Conservation (phyloP, 164 flowering plant genomes). For the Santalum album region DNA sequence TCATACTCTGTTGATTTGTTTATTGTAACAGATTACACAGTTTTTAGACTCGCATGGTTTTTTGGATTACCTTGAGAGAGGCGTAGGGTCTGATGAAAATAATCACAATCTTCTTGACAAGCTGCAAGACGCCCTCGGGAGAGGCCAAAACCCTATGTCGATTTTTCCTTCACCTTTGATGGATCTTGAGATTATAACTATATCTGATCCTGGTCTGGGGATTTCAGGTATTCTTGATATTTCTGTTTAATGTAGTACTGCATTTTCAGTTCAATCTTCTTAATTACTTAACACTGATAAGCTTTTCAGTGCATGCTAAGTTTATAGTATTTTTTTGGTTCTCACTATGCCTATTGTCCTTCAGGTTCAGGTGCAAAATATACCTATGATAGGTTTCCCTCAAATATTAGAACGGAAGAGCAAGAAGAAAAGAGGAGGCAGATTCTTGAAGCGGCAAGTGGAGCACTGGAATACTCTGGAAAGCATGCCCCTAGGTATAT, state of each 20-base stretch:
- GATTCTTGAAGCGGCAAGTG: slow-evolving; percentile 75
- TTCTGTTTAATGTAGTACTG: neutral
- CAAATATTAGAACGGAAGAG: slow-evolving; percentile 79
- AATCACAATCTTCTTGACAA: slow-evolving; percentile 81
- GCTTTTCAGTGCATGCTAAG: neutral
- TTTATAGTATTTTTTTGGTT: neutral
- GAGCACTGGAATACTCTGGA: slow-evolving; percentile 54
- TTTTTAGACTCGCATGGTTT: slow-evolving; percentile 93
- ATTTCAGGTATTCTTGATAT: slow-evolving; percentile 41
- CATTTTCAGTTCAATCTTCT: neutral
- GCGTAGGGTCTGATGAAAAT: slow-evolving; percentile 58
- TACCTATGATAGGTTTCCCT: slow-evolving; percentile 87
- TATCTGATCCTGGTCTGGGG: slow-evolving; percentile 72
- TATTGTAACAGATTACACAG: slow-evolving; percentile 57
- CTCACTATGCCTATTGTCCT: slow-evolving; percentile 5
- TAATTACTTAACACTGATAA: neutral
- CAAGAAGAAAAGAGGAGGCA: slow-evolving; percentile 91
- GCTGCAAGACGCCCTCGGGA: slow-evolving; percentile 94
- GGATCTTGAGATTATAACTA: slow-evolving; percentile 83
- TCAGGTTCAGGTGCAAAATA: slow-evolving; percentile 76
- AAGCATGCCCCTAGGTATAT: slow-evolving; percentile 50
- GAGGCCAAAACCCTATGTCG: slow-evolving; percentile 84
- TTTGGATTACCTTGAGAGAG: slow-evolving; percentile 85
- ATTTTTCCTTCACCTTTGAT: slow-evolving; percentile 48
- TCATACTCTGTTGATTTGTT: neutral